Base-by-base conservation (phyloP, 2,329 filamentous ascomycete species). In the Phialophora verrucosa region DNA sequence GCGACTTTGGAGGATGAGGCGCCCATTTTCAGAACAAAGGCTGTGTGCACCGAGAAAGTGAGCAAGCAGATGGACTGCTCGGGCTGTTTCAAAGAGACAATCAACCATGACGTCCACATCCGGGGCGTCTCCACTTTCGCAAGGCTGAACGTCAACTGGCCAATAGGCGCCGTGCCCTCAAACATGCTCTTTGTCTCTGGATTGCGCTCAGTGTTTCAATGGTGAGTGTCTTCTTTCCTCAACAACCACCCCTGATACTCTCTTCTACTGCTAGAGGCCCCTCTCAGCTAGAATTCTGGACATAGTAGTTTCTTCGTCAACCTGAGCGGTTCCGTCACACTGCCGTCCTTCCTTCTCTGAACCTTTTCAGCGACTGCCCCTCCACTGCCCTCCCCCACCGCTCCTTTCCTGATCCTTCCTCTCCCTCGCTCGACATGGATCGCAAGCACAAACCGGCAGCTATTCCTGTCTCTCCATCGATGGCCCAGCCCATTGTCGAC, bases 401-500 rank as follows among this genome's bases (percentile, higher is more conserved):
- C 55, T 58, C 55, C 53, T 55, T 31, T 31, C 12, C 27, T 31
- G 14, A 10, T 17, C 8, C 12, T 54, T 27, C 51, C 29, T 53
- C 58, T 38, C 29, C 50, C 47, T 23, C 47, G 31, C n/a, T 53
- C 44, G n/a, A 38, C n/a, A 68, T 96, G 80, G 92, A 96, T 76
- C 90, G 93, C 77, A 87, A 89, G 72, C 92, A 96, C 81, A 95
- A 92, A 77, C 92, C 92, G 64, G 84, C 88, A 61, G 89, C 91
- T 47, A 87, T 94, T 74, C 87, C 91, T 62, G 84, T 91, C 69
- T 90, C 91, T 7, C 90, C 91, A 7, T 88, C 88, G 60, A 84
- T 90, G 17, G 88, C 91, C 17, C 90, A 93, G 56, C 91, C 94
- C 38, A 87, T 89, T 70, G 90, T 97, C 75, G 87, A 87, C 77